phyloP scores from a whole-genome alignment of 164 flowering plant genomes.

The Stephania yunnanensis region DNA sequence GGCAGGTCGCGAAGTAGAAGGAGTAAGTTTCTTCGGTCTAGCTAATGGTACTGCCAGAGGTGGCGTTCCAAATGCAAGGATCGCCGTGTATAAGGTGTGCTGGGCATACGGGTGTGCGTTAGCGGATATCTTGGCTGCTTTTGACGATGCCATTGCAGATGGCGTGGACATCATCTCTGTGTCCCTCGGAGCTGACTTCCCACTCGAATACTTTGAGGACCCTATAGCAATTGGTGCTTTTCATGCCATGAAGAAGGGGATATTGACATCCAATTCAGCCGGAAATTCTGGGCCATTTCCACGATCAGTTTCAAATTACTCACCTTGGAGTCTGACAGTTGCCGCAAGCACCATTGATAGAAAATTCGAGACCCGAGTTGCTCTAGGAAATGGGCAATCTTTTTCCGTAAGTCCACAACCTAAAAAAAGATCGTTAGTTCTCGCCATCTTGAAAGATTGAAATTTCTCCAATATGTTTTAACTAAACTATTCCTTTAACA shows the following conservation, averaged over 20 bases:
- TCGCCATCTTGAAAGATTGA: neutral
- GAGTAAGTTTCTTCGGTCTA: slow-evolving; percentile 15
- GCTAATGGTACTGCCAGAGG: slow-evolving; percentile 24
- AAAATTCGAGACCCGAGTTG: slow-evolving; percentile 17
- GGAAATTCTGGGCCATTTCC: slow-evolving; percentile 22
- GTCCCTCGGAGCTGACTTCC: slow-evolving; percentile 13
- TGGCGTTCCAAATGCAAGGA: slow-evolving; percentile 16
- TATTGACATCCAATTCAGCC: slow-evolving; percentile 20
- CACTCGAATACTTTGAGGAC: slow-evolving; percentile 16
- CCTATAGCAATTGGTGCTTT: slow-evolving; percentile 26
- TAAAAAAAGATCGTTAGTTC: neutral
- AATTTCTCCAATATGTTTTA: neutral
- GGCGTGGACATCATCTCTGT: slow-evolving; percentile 24
- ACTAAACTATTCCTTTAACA: slow-evolving; percentile 1
- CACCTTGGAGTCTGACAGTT: slow-evolving; percentile 27
- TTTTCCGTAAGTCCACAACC: slow-evolving; percentile 12
- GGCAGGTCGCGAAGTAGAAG: slow-evolving; percentile 12
- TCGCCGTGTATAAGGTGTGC: slow-evolving; percentile 26
- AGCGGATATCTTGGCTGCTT: slow-evolving; percentile 28
- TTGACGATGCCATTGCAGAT: slow-evolving; percentile 25
- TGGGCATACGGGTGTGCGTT: slow-evolving; percentile 17
- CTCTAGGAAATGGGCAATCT: slow-evolving; percentile 21
- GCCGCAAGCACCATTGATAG: slow-evolving; percentile 29
- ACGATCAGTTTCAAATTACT: slow-evolving; percentile 9
- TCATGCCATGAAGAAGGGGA: slow-evolving; percentile 26